These are phyloP conservation scores for Pseudocercospora cruenta DNA, from an alignment of 2,329 filamentous ascomycete genomes.

Conservation along the genomic window DNA sequence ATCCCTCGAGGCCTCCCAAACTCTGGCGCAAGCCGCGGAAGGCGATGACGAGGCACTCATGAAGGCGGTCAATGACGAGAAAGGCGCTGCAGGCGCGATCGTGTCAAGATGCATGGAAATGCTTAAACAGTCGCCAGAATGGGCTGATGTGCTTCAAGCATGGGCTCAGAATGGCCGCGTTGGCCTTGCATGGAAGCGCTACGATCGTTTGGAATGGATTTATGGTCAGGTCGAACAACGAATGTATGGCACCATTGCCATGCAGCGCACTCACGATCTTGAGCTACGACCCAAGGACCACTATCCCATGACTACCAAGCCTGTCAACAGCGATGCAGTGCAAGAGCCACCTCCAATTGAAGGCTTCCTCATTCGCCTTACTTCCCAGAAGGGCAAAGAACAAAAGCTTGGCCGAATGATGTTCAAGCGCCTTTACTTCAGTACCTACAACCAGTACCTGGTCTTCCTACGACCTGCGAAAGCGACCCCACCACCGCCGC, in stretches of 20 bases:
- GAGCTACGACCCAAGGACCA: slow-evolving; percentile 68
- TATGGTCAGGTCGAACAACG: slow-evolving; percentile 67
- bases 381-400: slow-evolving; percentile 64
- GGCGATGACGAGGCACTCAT: slow-evolving; percentile 52
- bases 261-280: slow-evolving; percentile 68
- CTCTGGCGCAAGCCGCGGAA: slow-evolving; percentile 46
- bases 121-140: slow-evolving; percentile 60
- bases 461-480: slow-evolving; percentile 65
- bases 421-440: slow-evolving; percentile 68
- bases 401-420: slow-evolving; percentile 63
- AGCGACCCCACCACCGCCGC: slow-evolving; percentile 60
- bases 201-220: slow-evolving; percentile 70
- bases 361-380: slow-evolving; percentile 67
- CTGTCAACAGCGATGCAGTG: slow-evolving; percentile 49
- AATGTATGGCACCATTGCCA: slow-evolving; percentile 71
- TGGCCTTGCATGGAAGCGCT: slow-evolving; percentile 70
- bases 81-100: slow-evolving; percentile 60
- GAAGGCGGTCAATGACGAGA: slow-evolving; percentile 55
- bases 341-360: slow-evolving; percentile 66
- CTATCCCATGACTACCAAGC: slow-evolving; percentile 58
- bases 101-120: slow-evolving; percentile 63
- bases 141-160: slow-evolving; percentile 60
- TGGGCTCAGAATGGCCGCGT: slow-evolving; percentile 64
- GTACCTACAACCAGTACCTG: slow-evolving; percentile 65
- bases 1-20: slow-evolving; percentile 51